These are phyloP conservation scores for Clarireedia hainanense DNA, from an alignment of 2,329 filamentous ascomycete species.

Conservation along the genomic window DNA sequence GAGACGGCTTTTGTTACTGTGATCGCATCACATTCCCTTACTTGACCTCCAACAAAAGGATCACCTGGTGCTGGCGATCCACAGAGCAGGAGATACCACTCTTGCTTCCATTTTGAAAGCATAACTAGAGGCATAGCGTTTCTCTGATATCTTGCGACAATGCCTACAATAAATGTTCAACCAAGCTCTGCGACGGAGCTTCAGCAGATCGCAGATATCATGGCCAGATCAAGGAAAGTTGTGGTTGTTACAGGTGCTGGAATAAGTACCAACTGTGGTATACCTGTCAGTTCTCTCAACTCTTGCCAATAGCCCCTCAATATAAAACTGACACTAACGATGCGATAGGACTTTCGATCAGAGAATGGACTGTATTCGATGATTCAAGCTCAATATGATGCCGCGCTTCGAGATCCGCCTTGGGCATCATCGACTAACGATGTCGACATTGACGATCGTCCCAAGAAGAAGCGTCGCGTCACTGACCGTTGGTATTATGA, in stretches of 20 bases:
- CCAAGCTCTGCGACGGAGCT: constrained; percentile 32
- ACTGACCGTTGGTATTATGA: constrained; percentile 26
- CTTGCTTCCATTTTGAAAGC: too few species aligned
- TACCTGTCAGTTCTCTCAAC: constrained; percentile 47
- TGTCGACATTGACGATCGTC: constrained; percentile 29
- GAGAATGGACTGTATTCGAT: constrained; percentile 66
- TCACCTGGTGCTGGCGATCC: too few species aligned
- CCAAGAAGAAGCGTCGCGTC: constrained; percentile 26
- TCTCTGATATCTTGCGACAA: constrained; percentile 8
- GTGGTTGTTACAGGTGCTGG: constrained; percentile 65
- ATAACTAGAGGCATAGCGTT: too few species aligned
- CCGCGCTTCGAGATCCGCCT: constrained; percentile 35
- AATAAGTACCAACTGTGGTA: constrained; percentile 69
- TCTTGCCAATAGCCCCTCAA: too few species aligned
- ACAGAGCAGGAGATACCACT: too few species aligned
- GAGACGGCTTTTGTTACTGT: too few species aligned
- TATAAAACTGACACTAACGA: too few species aligned
- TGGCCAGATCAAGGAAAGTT: constrained; percentile 60
- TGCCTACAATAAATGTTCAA: constrained; percentile 28
- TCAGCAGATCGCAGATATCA: constrained; percentile 56
- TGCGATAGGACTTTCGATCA: constrained; percentile 58
- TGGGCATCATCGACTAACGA: constrained; percentile 24
- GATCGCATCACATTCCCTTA: too few species aligned
- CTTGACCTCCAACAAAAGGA: too few species aligned
- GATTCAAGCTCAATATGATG: constrained; percentile 60